A percentile compares a stretch with the other conserved stretches of the same genome.
These are phyloP conservation scores for Nannochloris sp. DNA, from an alignment of 139 green algal species.

Conservation along the genomic window DNA sequence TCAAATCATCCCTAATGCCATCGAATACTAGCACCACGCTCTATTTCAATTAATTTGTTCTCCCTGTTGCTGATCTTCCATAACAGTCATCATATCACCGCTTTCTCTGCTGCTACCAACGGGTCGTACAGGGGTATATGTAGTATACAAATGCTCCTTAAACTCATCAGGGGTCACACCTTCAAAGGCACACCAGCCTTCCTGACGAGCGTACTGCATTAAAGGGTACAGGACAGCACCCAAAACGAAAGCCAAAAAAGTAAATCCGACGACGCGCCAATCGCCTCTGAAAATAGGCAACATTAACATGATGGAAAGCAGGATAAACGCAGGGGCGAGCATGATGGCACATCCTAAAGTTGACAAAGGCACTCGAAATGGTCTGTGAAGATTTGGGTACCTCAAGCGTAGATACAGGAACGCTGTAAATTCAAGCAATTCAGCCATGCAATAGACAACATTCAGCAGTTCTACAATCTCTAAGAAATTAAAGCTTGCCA, in stretches of 20 bases:
- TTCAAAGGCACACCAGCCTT: slow-evolving; percentile 13
- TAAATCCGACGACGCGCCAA: slow-evolving; percentile 39
- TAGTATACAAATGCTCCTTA: neutral
- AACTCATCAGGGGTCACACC: slow-evolving; percentile 13
- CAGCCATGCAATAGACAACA: slow-evolving; percentile 89
- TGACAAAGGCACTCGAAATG: slow-evolving; percentile 68
- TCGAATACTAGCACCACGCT: too few species aligned
- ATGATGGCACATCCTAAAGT: slow-evolving; percentile 65
- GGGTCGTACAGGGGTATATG: too few species aligned
- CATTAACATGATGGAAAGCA: slow-evolving; percentile 61
- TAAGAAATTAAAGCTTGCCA: slow-evolving; percentile 61
- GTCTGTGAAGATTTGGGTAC: slow-evolving; percentile 29
- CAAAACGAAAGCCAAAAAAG: slow-evolving; percentile 24
- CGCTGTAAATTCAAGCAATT: slow-evolving; percentile 92
- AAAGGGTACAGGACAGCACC: slow-evolving; percentile 61
- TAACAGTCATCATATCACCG: too few species aligned
- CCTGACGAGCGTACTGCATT: slow-evolving; percentile 36
- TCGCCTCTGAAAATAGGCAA: slow-evolving; percentile 42
- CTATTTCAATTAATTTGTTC: too few species aligned
- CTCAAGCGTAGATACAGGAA: slow-evolving; percentile 36
- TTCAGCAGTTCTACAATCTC: slow-evolving; percentile 91
- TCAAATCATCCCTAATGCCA: too few species aligned
- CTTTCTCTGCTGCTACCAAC: too few species aligned
- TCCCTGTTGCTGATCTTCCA: too few species aligned
- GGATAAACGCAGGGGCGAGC: slow-evolving; percentile 59